These are phyloP conservation scores for Clitocybe nebularis DNA, from an alignment of 1,284 basidiomycete species.

Conservation along the genomic window DNA sequence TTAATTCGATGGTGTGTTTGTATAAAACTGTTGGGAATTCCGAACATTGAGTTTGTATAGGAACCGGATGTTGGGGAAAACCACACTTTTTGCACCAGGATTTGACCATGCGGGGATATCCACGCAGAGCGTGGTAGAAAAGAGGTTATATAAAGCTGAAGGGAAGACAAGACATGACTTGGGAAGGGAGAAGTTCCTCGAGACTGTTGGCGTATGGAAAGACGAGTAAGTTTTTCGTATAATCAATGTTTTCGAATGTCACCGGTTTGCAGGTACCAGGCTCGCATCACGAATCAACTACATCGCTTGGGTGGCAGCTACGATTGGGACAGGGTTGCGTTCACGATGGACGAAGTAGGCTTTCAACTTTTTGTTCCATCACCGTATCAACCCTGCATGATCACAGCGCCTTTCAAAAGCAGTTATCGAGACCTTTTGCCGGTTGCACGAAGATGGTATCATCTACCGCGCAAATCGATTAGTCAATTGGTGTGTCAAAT, in stretches of 20 bases:
- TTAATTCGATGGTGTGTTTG: constrained; percentile 77
- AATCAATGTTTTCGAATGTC: constrained; percentile 5
- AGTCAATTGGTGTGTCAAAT: constrained; percentile 96
- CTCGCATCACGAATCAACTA: constrained; percentile 88
- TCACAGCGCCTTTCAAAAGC: constrained; percentile 74
- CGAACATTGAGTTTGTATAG: no score
- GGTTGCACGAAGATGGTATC: constrained; percentile 89
- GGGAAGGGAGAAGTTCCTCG: constrained; percentile 89
- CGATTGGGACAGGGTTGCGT: constrained; percentile 92
- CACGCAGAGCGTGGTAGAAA: constrained; percentile 97
- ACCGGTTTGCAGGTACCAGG: constrained; percentile 66
- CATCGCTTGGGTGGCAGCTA: constrained; percentile 89
- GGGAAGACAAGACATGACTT: constrained; percentile 91
- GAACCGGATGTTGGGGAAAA: constrained; percentile 96
- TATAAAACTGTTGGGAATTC: no score
- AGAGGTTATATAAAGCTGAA: constrained; percentile 80
- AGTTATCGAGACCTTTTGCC: constrained; percentile 90
- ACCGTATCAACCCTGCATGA: constrained; percentile 7
- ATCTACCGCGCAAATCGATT: constrained; percentile 96
- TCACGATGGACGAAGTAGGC: constrained; percentile 89
- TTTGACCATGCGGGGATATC: constrained; percentile 99
- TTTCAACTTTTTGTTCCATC: not conserved
- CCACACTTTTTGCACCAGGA: constrained; percentile 88
- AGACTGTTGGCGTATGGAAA: constrained; percentile 96
- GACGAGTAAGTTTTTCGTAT: constrained; percentile 65